Percentiles rank a stretch among this genome's conserved stretches.
These are phyloP conservation scores for Sporisorium exsertum DNA, from an alignment of 1,284 basidiomycete species.

Conservation along the genomic window DNA sequence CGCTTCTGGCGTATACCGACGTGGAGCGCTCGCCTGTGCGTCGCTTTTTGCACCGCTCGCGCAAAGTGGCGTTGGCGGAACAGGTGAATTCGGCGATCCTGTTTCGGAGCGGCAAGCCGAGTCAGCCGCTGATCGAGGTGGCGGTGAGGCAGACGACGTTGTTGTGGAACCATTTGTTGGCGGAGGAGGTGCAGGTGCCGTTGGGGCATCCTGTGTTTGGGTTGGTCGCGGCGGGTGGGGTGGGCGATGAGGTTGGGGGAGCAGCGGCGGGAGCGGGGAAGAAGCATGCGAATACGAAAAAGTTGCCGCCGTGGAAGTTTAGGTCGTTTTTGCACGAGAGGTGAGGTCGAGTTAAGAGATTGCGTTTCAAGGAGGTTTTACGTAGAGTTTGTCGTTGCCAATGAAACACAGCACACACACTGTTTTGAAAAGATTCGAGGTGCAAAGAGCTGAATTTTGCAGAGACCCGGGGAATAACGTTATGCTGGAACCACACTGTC, in stretches of 20 bases:
- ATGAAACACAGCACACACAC: neutral
- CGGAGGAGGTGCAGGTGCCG: slow-evolving; percentile 45
- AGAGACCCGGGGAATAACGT: neutral
- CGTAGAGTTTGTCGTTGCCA: neutral
- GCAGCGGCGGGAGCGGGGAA: slow-evolving; percentile 10
- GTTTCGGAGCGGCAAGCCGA: slow-evolving; percentile 52
- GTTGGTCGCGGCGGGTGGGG: slow-evolving; percentile 12
- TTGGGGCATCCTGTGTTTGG: slow-evolving; percentile 37
- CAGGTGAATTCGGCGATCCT: slow-evolving; percentile 87
- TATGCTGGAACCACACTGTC: neutral
- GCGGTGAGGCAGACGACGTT: slow-evolving; percentile 63
- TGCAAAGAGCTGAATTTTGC: neutral
- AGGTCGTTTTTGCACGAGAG: slow-evolving; percentile 41
- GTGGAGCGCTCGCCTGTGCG: slow-evolving; percentile 79
- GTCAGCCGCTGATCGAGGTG: slow-evolving; percentile 62
- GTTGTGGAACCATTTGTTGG: slow-evolving; percentile 45
- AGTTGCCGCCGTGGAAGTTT: slow-evolving; percentile 42
- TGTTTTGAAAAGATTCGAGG: neutral
- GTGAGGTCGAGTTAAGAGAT: neutral
- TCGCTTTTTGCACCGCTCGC: slow-evolving; percentile 78
- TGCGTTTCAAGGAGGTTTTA: neutral
- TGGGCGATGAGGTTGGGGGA: slow-evolving; percentile 12
- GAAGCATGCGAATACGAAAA: slow-evolving; percentile 30
- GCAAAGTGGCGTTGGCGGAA: slow-evolving; percentile 82
- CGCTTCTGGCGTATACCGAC: slow-evolving; percentile 79